phyloP scores from a whole-genome alignment of 805 yeast genomes.

The Starmerella ratchasimensis region DNA sequence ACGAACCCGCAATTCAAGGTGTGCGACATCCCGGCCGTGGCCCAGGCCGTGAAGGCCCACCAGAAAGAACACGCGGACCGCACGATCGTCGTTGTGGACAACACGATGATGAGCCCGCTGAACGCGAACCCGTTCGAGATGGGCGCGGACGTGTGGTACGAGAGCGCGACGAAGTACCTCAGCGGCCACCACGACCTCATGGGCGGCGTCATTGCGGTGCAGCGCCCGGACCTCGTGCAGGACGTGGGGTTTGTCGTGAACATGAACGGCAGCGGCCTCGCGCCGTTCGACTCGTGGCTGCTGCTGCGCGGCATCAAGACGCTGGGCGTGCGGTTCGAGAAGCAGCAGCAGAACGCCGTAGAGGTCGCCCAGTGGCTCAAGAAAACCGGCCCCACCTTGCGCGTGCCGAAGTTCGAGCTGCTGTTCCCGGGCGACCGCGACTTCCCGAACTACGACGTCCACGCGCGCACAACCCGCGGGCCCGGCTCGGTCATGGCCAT shows the following conservation, averaged over 20 bases:
- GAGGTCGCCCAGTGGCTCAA: conserved; percentile 63
- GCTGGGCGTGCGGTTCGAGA: conserved; percentile 68
- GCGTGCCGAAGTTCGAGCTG: conserved; percentile 38
- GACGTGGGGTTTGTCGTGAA: conserved; percentile 64
- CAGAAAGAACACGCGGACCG: conserved; percentile 40
- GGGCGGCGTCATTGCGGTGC: conserved; percentile 84
- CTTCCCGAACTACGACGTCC: conserved; percentile 73
- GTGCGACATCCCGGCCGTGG: conserved; percentile 58
- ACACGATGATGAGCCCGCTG: conserved; percentile 93
- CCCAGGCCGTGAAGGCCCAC: conserved; percentile 49
- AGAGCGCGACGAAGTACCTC: conserved; percentile 82
- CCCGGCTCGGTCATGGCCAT: conserved; percentile 82
- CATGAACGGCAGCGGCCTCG: conserved; percentile 79
- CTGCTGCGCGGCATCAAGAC: conserved; percentile 81
- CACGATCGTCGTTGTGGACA: conserved; percentile 75
- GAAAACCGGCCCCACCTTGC: conserved; percentile 32
- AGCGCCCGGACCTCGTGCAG: conserved; percentile 49
- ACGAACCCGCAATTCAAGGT: conserved; percentile 88
- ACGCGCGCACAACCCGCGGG: conserved; percentile 63
- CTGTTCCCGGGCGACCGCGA: conserved; percentile 73
- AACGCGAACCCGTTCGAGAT: conserved; percentile 71
- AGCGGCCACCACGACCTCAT: conserved; percentile 93
- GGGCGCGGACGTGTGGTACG: conserved; percentile 85
- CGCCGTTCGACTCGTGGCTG: conserved; percentile 90
- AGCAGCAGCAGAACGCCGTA: conserved; percentile 72